Evolutionary conservation across 2,329 filamentous ascomycete species (phyloP), one percentile per base, ranked within the genome.

Genomic region (Tolypocladium pustulatum): DNA sequence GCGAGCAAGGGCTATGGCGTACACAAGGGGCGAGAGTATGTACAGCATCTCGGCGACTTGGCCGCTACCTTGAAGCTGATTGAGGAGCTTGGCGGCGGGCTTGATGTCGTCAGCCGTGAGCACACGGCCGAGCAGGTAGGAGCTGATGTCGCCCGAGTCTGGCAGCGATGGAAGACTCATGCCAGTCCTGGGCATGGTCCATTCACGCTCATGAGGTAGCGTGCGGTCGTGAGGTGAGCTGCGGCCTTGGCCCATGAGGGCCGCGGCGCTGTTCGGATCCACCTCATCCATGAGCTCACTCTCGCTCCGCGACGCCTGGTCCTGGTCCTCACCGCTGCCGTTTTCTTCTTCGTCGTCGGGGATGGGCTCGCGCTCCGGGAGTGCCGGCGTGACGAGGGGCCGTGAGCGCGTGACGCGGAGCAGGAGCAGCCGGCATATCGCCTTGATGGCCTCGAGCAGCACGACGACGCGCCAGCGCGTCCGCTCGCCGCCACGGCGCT

Each of bases 81-180:
- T 92, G n/a, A 97, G 79, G 8, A 99, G 82, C 57, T 89, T 87
- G 40, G 88, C 87, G 0, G 94, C 90, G 0, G 93, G 90, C 72
- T 96, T 97, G 77, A 99, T 94, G 70, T 97, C 94, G 74, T 99
- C 94, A 10, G 94, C 91, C 0, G 91, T 96, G 54, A 99, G 81
- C 15, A 97, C 93, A 64, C 95, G 92, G 38, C 88, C 87, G 30
- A 96, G 84, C 5, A 99, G 83, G 72, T 96, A 99, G 52, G 84
- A 85, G 56, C 90, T 90, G 60, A 97, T 92, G 65, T 96, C 90
- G 57, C 86, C 82, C 1, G 88, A 83, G 59, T 88, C 86, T 0
- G 94, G 94, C 20, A 99, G 79, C 54, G 85, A 88, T 0, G 94
- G 93, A 54, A 99, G 81, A 32, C 85, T 89, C 65, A 96, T 81